phyloP scores from a whole-genome alignment of 768 basidiomycete species.

The Leccinum subgranulosum region DNA sequence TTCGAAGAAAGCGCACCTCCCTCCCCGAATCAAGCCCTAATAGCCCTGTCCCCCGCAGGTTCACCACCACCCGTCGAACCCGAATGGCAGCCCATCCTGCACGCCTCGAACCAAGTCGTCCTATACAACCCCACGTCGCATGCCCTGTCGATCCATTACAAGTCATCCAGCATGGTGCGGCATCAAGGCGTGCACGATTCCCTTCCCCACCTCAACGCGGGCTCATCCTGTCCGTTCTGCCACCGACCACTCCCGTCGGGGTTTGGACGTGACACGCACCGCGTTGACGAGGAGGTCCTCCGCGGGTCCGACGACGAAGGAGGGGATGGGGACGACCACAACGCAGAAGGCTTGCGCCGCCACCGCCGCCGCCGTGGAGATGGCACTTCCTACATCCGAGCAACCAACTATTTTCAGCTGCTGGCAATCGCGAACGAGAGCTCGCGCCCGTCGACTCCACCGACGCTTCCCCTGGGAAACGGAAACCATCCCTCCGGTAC shows the following conservation, averaged over 20 bases:
- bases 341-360: slow-evolving; percentile 25
- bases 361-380: slow-evolving; percentile 22
- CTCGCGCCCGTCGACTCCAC: slow-evolving; percentile 49
- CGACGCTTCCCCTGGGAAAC: slow-evolving; percentile 21
- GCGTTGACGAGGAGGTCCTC: background rate
- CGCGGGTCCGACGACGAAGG: background rate
- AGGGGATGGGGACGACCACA: background rate
- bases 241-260: slow-evolving; percentile 54
- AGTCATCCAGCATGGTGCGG: slow-evolving; percentile 22
- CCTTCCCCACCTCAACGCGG: slow-evolving; percentile 21
- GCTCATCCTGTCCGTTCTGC: slow-evolving; percentile 67
- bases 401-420: slow-evolving; percentile 78
- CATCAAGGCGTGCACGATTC: background rate
- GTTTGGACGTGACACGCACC: slow-evolving; percentile 30
- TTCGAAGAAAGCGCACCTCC: slow-evolving; percentile 30
- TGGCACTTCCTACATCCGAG: slow-evolving; percentile 50
- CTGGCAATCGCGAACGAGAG: slow-evolving; percentile 71
- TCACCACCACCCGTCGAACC: slow-evolving; percentile 6
- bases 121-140: slow-evolving; percentile 85
- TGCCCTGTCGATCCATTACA: slow-evolving; percentile 65
- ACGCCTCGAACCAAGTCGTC: slow-evolving; percentile 82
- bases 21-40: slow-evolving; percentile 31
- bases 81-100: slow-evolving; percentile 78
- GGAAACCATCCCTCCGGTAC: slow-evolving; percentile 21
- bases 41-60: slow-evolving; percentile 18